Conservation (phyloP, 2,329 filamentous ascomycete species). For the Colletotrichum echinochloae region DNA sequence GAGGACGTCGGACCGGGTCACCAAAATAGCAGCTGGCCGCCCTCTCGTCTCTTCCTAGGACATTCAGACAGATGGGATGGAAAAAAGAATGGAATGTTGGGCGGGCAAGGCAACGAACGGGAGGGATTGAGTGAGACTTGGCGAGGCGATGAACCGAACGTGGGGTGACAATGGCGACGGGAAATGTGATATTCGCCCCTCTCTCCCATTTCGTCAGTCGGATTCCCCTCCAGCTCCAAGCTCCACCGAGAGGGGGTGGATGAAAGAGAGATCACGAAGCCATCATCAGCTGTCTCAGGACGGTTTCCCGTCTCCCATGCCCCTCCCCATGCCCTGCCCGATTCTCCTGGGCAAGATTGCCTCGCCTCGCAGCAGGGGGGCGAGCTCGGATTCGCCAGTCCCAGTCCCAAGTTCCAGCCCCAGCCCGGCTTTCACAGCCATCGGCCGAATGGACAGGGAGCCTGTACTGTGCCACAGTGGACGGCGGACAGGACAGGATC, state of each 20-base stretch:
- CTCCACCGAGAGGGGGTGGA: conserved; percentile 8
- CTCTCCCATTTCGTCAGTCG: conserved; percentile 27
- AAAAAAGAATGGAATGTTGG: conserved; percentile 9
- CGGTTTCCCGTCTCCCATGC: conserved; percentile 35
- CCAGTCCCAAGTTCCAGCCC: background rate
- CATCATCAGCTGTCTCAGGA: conserved; percentile 37
- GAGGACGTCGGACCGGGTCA: background rate
- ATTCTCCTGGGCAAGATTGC: conserved; percentile 20
- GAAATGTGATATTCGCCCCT: conserved; percentile 22
- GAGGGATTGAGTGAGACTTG: conserved; percentile 13
- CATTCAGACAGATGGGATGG: conserved; percentile 24
- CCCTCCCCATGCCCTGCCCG: conserved; percentile 25
- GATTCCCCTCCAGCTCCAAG: conserved; percentile 22
- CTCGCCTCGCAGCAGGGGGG: conserved; percentile 22
- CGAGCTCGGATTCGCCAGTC: background rate
- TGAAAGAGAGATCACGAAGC: conserved; percentile 37
- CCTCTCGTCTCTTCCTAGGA: conserved; percentile 9
- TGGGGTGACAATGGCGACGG: conserved; percentile 20
- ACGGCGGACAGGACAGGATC: conserved; percentile 5
- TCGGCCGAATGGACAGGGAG: conserved; percentile 17
- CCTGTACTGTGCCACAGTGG: conserved; percentile 19
- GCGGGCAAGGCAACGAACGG: conserved; percentile 1
- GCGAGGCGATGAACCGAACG: conserved; percentile 23
- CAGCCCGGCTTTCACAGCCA: conserved; percentile 16
- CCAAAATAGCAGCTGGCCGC: conserved; percentile 18